Evolutionary conservation across 805 yeast species (phyloP), one percentile per base, ranked within the genome.

Genomic region (Spathaspora hagerdaliae): DNA sequence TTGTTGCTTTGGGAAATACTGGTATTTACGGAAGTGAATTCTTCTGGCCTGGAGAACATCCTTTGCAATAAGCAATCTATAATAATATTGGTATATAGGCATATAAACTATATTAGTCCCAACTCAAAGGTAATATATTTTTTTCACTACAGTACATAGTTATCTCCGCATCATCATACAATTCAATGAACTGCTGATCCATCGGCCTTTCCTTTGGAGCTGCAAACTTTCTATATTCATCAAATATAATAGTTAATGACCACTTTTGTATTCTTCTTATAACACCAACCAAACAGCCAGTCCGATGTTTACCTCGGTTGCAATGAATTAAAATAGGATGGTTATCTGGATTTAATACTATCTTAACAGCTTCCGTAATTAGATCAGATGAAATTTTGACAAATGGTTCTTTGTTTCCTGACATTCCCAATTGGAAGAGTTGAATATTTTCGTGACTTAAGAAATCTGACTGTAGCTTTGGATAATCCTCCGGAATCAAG

Each of bases 261-360:
- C 99, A 94, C 49, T 83, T 82, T 60, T 92, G 98, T 43, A 91
- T 67, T 55, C 94, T 74, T 49, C 99, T 70, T 31, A 94, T 74
- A 59, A 97, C 92, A 2, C 99, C 99, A 29, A 94, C 91, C 12
- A 94, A 73, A 63, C 98, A 94, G 0, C 99, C 99, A 0, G 99
- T 94, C 54, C 99, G 75, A 63, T 94, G 99, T 63, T 92, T 94
- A 9, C 99, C 99, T 48, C 97, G 72, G 66, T 94, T 94, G 67
- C 99, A 94, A 64, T 94, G 99, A 38, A 94, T 87, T 51, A 94
- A 70, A 10, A 94, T 72, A 1, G 99, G 99, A 47, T 90, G 98
- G 64, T 94, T 92, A 19, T 62, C 82, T 0, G 97, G 97, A 57
- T 94, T 75, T 12, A 89, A 63, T 11, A 89, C 87, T 31, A 90